Evolutionary conservation across 768 basidiomycete genomes (phyloP).

Genomic region (Suillus tomentosus): DNA sequence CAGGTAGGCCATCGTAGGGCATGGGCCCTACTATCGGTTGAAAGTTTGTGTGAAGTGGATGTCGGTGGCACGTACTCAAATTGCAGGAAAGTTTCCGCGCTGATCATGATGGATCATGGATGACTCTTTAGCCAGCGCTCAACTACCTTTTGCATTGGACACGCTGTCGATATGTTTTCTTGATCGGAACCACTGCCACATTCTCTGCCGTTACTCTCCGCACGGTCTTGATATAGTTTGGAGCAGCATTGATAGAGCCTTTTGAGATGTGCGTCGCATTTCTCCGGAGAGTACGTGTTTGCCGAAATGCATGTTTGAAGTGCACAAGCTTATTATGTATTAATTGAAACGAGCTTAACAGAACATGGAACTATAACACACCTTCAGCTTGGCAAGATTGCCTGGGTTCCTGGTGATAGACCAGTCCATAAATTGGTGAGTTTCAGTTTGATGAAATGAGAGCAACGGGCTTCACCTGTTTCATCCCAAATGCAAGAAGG

Average conservation of each 20-base stretch:
- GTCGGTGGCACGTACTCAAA: neutral
- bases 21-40: neutral
- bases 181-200: constrained; percentile 29
- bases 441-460: neutral
- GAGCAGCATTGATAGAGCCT: constrained; percentile 65
- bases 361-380: neutral
- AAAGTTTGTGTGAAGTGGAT: neutral
- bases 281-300: constrained; percentile 66
- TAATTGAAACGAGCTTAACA: neutral
- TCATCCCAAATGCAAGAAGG: neutral
- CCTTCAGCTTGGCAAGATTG: constrained; percentile 5
- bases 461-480: neutral
- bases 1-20: too few species aligned
- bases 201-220: constrained; percentile 17
- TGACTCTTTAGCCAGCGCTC: constrained; percentile 62
- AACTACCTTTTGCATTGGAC: constrained; percentile 56
- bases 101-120: constrained; percentile 29
- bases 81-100: neutral
- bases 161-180: constrained; percentile 53
- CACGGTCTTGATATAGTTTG: constrained; percentile 47
- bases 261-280: constrained; percentile 53
- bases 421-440: neutral
- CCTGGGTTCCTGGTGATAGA: neutral
- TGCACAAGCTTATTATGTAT: constrained; percentile 51
- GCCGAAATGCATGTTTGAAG: constrained; percentile 64